phyloP scores from a whole-genome alignment of 2,329 filamentous ascomycete species.

The Penicillium rolfsii region DNA sequence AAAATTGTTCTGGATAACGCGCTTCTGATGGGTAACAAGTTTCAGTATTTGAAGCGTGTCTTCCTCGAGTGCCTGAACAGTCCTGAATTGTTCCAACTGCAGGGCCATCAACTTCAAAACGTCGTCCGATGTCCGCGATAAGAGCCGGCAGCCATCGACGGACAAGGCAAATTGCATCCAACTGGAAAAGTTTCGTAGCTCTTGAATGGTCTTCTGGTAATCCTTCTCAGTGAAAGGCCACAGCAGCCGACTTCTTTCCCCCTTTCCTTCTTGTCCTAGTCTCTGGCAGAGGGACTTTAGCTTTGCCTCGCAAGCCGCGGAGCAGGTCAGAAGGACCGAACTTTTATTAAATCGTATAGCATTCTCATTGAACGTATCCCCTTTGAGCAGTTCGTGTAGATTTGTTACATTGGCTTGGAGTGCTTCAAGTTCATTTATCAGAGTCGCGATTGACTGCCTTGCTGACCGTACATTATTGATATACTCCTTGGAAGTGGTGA shows the following conservation, averaged over 20 bases:
- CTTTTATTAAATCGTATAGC: background rate
- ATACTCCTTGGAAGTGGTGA: conserved; percentile 11
- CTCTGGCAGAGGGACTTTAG: background rate
- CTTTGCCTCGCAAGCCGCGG: background rate
- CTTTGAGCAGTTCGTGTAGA: background rate
- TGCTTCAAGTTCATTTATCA: background rate
- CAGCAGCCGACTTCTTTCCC: background rate
- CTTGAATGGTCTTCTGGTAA: conserved; percentile 2
- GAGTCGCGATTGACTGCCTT: background rate
- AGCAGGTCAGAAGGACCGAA: background rate
- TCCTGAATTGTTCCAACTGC: background rate
- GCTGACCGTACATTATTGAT: conserved; percentile 8
- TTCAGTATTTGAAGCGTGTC: background rate
- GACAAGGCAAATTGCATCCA: conserved; percentile 5
- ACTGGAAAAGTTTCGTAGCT: background rate
- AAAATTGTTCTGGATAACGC: background rate
- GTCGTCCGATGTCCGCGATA: background rate
- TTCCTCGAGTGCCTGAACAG: background rate
- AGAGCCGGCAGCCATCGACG: background rate
- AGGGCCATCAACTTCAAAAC: background rate
- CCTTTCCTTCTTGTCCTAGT: background rate
- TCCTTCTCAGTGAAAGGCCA: conserved; percentile 4
- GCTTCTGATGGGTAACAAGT: background rate
- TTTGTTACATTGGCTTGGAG: background rate
- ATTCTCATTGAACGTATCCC: background rate